Base-by-base conservation (phyloP, 805 yeast genomes). In the Saturnispora hagleri region DNA sequence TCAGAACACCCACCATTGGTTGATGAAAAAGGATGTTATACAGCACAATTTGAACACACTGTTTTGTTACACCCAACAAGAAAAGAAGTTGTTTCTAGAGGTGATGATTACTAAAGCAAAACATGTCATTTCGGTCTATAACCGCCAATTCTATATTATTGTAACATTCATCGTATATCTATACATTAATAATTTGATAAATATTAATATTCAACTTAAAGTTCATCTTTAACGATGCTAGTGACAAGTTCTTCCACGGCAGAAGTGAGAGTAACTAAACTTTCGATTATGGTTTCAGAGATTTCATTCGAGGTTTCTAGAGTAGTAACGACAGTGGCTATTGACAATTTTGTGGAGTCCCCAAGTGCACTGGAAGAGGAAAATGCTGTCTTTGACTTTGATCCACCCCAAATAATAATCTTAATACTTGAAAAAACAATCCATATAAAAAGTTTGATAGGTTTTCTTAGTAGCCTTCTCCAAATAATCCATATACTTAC, bases 1-100 rank as follows among this genome's bases (percentile, higher is more conserved):
- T 86, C 85, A 61, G 99, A 89, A 58, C 89, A 93, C 61, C 97
- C 97, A 17, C 99, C 99, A 6, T 72, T 93, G 58, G 83, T 79
- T 51, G 99, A 93, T 65, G 69, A 75, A 18, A 77, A 74, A 54
- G 98, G 98, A 12, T 76, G 85, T 46, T 90, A 86, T 75, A 93
- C 98, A 38, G 99, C 99, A 0, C 99, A 93, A 69, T 91, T 70
- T 63, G 99, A 93, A 68, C 99, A 93, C 71, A 93, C 99, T 1
- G 78, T 91, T 46, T 73, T 93, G 58, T 73, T 93, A 61, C 93
- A 90, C 63, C 95, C 97, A 28, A 88, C 88, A 53, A 81, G 80
- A 69, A 93, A 91, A 73, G 99, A 93, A 69, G 91, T 93, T 44
- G 89, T 93, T 20, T 87, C 97, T 13, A 79, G 91, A 59, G 99